Evolutionary conservation across 139 green algal species (phyloP).

Genomic region (Zygnema cylindricum): DNA sequence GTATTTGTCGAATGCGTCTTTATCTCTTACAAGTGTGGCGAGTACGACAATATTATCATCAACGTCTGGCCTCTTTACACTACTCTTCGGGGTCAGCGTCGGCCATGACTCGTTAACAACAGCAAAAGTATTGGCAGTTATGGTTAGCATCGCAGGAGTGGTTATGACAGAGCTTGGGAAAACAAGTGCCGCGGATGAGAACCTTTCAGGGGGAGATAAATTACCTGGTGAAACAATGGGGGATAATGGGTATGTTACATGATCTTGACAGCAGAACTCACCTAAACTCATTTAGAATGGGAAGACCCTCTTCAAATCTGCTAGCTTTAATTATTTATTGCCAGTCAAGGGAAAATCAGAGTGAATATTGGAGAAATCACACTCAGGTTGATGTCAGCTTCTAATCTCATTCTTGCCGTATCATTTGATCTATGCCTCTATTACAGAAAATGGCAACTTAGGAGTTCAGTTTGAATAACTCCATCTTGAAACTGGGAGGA

Average conservation of each 20-base stretch:
- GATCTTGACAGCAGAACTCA: too few species aligned
- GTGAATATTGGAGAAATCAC: too few species aligned
- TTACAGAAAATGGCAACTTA: too few species aligned
- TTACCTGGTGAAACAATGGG: not conserved
- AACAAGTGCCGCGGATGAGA: slow-evolving; percentile 20
- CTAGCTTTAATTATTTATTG: too few species aligned
- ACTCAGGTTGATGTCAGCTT: too few species aligned
- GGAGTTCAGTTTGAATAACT: too few species aligned
- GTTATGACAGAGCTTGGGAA: slow-evolving; percentile 55
- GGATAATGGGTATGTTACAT: not conserved
- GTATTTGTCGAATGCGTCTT: slow-evolving; percentile 48
- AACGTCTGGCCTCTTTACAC: slow-evolving; percentile 56
- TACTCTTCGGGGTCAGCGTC: slow-evolving; percentile 41
- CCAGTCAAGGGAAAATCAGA: too few species aligned
- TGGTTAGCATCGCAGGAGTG: slow-evolving; percentile 45
- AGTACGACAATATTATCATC: slow-evolving; percentile 57
- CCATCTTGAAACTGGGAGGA: too few species aligned
- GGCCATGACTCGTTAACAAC: slow-evolving; percentile 35
- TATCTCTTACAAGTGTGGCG: slow-evolving; percentile 55
- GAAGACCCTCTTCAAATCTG: too few species aligned
- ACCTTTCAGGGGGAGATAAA: not conserved
- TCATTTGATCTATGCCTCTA: too few species aligned
- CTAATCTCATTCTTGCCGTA: too few species aligned
- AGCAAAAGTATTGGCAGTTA: slow-evolving; percentile 37
- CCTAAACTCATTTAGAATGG: too few species aligned